Percentiles rank a stretch among this genome's conserved stretches.
Evolutionary conservation across 192 early-diverging fungal species (phyloP).

Genomic region (Entomortierella beljakovae): DNA sequence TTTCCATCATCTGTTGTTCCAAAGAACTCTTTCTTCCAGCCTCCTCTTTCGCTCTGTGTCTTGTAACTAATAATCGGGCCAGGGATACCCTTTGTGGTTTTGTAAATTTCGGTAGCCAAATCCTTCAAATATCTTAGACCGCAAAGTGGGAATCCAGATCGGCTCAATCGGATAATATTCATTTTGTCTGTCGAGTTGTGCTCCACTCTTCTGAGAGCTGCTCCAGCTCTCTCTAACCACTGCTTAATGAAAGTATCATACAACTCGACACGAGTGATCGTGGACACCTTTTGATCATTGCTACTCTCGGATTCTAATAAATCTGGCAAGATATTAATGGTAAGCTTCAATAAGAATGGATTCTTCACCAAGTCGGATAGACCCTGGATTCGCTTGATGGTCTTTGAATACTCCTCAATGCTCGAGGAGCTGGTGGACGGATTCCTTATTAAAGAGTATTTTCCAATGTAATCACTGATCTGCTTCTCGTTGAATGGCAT

Average conservation of each 20-base stretch:
- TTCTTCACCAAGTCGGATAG: slow-evolving; percentile 5
- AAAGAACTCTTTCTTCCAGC: slow-evolving; percentile 10
- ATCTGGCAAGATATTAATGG: background rate
- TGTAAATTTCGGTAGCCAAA: slow-evolving; percentile 1
- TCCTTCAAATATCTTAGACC: slow-evolving; percentile 7
- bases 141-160: background rate
- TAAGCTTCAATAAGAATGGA: background rate
- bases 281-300: background rate
- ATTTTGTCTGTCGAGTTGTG: background rate
- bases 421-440: background rate
- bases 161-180: background rate
- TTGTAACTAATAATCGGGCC: slow-evolving; percentile 13
- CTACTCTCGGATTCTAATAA: background rate
- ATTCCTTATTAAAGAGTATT: background rate
- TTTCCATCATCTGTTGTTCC: background rate
- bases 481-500: background rate
- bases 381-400: background rate
- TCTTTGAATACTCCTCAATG: background rate
- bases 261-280: slow-evolving; percentile 10
- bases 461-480: background rate
- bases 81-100: background rate
- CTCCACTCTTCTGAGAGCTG: background rate
- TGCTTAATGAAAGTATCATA: slow-evolving; percentile 21
- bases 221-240: slow-evolving; percentile 13
- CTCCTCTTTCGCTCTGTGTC: background rate